Evolutionary conservation across 2,329 filamentous ascomycete species (phyloP).

Genomic region (Cladosporium velox): DNA sequence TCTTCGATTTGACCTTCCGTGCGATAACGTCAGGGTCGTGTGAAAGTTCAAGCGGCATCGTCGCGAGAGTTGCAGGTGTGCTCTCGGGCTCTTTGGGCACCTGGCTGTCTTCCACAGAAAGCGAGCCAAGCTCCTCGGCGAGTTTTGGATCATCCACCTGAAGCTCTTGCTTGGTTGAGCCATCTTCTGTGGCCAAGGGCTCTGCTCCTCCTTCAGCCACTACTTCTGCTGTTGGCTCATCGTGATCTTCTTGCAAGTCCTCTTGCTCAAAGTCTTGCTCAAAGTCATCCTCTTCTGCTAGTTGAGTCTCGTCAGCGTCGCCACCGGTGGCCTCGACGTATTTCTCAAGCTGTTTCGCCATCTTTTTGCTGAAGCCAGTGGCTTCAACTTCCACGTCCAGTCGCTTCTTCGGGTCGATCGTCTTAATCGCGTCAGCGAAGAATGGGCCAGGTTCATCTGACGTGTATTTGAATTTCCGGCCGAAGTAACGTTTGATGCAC

Average conservation of each 20-base stretch:
- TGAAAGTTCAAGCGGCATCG: constrained; percentile 35
- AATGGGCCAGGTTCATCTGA: constrained; percentile 80
- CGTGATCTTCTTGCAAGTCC: constrained; percentile 43
- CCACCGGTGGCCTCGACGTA: constrained; percentile 70
- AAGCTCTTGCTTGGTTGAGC: constrained; percentile 14
- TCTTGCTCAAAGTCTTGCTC: constrained; percentile 39
- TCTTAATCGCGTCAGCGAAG: constrained; percentile 80
- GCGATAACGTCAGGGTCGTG: constrained; percentile 32
- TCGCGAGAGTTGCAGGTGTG: constrained; percentile 29
- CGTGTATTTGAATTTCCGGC: constrained; percentile 83
- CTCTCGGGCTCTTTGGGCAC: constrained; percentile 24
- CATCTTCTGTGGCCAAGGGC: constrained; percentile 22
- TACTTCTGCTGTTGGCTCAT: constrained; percentile 18
- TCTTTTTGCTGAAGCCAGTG: constrained; percentile 94
- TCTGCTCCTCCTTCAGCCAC: constrained; percentile 23
- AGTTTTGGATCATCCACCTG: constrained; percentile 30
- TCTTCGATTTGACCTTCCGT: constrained; percentile 38
- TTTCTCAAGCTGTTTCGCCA: constrained; percentile 87
- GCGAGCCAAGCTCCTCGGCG: constrained; percentile 28
- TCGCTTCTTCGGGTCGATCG: constrained; percentile 66
- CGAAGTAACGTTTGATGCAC: constrained; percentile 93
- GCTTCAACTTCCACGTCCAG: constrained; percentile 88
- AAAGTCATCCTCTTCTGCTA: constrained; percentile 37
- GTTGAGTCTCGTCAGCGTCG: constrained; percentile 42
- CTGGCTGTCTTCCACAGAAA: constrained; percentile 28